A percentile compares a stretch with the other conserved stretches of the same genome.
These are phyloP conservation scores for Euphrasia confusa DNA, from an alignment of 257 asterid genomes.

Conservation along the genomic window DNA sequence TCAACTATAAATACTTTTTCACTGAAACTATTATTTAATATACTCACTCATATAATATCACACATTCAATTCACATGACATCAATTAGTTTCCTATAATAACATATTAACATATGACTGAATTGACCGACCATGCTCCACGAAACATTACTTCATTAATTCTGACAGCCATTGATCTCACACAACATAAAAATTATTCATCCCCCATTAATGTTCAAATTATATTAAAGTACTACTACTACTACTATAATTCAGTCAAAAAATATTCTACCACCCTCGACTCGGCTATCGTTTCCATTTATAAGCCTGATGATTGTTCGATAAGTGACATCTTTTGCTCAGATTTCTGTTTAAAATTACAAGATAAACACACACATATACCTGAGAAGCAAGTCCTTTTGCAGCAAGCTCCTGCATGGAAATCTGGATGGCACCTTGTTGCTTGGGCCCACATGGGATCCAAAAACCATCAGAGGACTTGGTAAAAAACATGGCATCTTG, in stretches of 20 bases:
- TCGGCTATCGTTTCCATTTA: too few species aligned
- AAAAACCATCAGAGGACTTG: constrained; percentile 52
- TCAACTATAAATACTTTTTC: too few species aligned
- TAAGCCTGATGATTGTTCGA: too few species aligned
- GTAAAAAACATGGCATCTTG: constrained; percentile 89
- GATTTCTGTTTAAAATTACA: too few species aligned
- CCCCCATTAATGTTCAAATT: too few species aligned
- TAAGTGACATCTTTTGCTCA: too few species aligned
- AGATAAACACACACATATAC: constrained; percentile 32
- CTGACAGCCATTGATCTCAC: neutral
- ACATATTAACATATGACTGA: too few species aligned
- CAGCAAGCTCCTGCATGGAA: constrained; percentile 84
- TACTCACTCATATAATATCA: neutral
- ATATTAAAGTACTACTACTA: too few species aligned
- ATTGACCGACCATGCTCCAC: neutral
- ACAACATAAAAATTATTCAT: too few species aligned
- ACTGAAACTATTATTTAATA: neutral
- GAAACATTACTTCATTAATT: neutral
- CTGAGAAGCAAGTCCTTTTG: constrained; percentile 66
- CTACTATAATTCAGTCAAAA: too few species aligned
- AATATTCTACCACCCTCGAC: too few species aligned
- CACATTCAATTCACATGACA: too few species aligned
- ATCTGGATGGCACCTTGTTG: constrained; percentile 75
- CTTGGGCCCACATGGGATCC: constrained; percentile 95
- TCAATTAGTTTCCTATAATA: neutral